phyloP scores from a whole-genome alignment of 176 grass and related monocot genomes.

The Phyllostachys edulis region DNA sequence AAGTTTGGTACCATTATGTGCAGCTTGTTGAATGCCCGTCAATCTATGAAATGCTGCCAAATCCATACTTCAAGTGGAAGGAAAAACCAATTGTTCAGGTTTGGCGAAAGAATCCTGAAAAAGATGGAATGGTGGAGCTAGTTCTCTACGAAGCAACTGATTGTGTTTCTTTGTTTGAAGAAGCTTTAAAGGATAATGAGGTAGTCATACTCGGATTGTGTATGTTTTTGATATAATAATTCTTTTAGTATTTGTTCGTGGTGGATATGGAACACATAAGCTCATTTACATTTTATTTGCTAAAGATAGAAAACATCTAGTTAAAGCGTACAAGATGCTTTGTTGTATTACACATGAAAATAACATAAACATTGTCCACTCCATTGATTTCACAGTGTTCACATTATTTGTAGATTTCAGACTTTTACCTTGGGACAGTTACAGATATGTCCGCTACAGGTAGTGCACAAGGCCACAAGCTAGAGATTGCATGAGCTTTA shows the following conservation, averaged over 20 bases:
- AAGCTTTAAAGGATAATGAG: slow-evolving; percentile 89
- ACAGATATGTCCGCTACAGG: neutral
- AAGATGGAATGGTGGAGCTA: slow-evolving; percentile 48
- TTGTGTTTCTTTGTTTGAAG: slow-evolving; percentile 83
- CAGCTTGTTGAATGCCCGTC: slow-evolving; percentile 93
- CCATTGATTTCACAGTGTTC: neutral
- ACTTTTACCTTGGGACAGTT: neutral
- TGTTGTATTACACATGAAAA: slow-evolving; percentile 1
- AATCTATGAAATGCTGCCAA: slow-evolving; percentile 89
- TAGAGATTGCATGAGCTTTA: neutral
- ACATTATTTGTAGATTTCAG: neutral
- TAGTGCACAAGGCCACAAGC: neutral
- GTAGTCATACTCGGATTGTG: slow-evolving; percentile 28
- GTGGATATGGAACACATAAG: neutral
- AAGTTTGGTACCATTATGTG: slow-evolving; percentile 2
- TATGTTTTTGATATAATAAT: neutral
- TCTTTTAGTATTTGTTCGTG: neutral
- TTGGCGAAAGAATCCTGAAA: slow-evolving; percentile 72
- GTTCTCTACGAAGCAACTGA: slow-evolving; percentile 58
- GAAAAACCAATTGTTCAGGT: slow-evolving; percentile 66
- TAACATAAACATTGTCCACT: neutral
- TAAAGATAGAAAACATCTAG: neutral
- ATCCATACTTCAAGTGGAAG: slow-evolving; percentile 75
- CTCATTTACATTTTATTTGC: neutral
- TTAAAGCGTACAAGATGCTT: neutral